A percentile compares a stretch with the other conserved stretches of the same genome.
phyloP scores from a whole-genome alignment of 495 filamentous ascomycete genomes.

The Talaromyces wortmannii region DNA sequence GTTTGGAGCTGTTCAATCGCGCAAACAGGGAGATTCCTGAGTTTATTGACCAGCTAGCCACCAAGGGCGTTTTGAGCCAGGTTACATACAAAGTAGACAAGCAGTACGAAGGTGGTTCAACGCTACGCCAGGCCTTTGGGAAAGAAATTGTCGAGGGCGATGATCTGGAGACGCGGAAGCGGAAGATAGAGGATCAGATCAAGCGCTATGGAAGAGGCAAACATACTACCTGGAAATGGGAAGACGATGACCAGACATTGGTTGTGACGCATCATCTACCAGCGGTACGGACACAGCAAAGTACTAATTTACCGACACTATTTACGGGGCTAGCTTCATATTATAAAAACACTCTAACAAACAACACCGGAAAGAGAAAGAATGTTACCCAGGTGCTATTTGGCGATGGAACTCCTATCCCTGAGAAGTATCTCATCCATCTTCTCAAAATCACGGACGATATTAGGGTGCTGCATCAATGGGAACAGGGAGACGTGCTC shows the following conservation, averaged over 20 bases:
- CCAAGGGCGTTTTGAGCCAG: slow-evolving; percentile 35
- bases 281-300: slow-evolving; percentile 38
- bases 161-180: slow-evolving; percentile 27
- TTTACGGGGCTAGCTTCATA: slow-evolving; percentile 45
- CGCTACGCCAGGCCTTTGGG: slow-evolving; percentile 44
- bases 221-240: slow-evolving; percentile 10
- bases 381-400: slow-evolving; percentile 24
- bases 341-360: slow-evolving; percentile 25
- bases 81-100: slow-evolving; percentile 39
- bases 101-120: slow-evolving; percentile 41
- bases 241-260: slow-evolving; percentile 7
- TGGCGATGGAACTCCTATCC: slow-evolving; percentile 44
- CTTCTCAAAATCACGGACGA: slow-evolving; percentile 42
- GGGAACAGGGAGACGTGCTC: slow-evolving; percentile 33
- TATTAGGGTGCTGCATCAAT: slow-evolving; percentile 36
- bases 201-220: slow-evolving; percentile 25
- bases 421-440: slow-evolving; percentile 36
- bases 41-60: slow-evolving; percentile 36
- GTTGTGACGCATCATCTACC: slow-evolving; percentile 37
- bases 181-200: slow-evolving; percentile 47
- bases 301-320: slow-evolving; percentile 36
- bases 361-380: slow-evolving; percentile 11
- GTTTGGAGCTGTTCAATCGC: slow-evolving; percentile 41
- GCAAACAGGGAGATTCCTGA: slow-evolving; percentile 38
- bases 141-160: slow-evolving; percentile 40